Conservation (phyloP, 1,139 yeast genomes). For the Yamadazyma membranifaciens region DNA sequence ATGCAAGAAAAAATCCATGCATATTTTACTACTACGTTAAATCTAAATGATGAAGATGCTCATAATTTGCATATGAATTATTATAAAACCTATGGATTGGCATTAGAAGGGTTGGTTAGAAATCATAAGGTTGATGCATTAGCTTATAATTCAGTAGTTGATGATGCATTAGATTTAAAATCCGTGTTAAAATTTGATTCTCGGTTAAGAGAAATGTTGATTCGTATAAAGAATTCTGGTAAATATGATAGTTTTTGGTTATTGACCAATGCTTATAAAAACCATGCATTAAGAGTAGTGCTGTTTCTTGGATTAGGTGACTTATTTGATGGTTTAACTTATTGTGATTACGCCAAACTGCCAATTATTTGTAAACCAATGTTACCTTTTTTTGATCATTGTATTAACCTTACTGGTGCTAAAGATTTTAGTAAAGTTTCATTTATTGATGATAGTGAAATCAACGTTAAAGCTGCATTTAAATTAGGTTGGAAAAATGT, state of each 20-base stretch:
- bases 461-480: slow-evolving; percentile 59
- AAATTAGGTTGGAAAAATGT: slow-evolving; percentile 52
- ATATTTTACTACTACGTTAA: slow-evolving; percentile 66
- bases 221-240: slow-evolving; percentile 38
- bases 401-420: slow-evolving; percentile 59
- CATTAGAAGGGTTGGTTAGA: slow-evolving; percentile 82
- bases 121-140: slow-evolving; percentile 82
- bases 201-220: slow-evolving; percentile 50
- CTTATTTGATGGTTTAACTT: slow-evolving; percentile 88
- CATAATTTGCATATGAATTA: slow-evolving; percentile 66
- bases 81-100: slow-evolving; percentile 86
- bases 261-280: slow-evolving; percentile 90
- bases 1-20: slow-evolving; percentile 86
- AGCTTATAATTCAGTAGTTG: slow-evolving; percentile 84
- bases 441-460: slow-evolving; percentile 81
- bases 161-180: slow-evolving; percentile 87
- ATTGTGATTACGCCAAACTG: slow-evolving; percentile 70
- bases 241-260: slow-evolving; percentile 62
- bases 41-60: slow-evolving; percentile 74
- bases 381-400: slow-evolving; percentile 49
- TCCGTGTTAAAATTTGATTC: slow-evolving; percentile 63
- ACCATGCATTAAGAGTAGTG: slow-evolving; percentile 78
- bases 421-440: slow-evolving; percentile 38
- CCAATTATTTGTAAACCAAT: slow-evolving; percentile 89
- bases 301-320: slow-evolving; percentile 83